A percentile compares a stretch with the other conserved stretches of the same genome.
phyloP scores from a whole-genome alignment of 345 rosid species.

The Corymbia maculata region DNA sequence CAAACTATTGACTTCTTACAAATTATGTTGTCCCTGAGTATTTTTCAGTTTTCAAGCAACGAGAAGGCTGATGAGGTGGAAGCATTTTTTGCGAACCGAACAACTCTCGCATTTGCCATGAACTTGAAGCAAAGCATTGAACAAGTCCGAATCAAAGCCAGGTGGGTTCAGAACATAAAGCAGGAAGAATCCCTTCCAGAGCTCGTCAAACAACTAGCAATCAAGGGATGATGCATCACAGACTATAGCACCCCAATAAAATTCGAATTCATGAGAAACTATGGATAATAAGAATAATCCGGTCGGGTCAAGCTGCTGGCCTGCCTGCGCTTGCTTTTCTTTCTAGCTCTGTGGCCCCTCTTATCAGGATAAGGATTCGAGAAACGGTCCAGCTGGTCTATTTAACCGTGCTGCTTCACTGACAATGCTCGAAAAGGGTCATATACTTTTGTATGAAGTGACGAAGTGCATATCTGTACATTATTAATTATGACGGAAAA shows the following conservation, averaged over 20 bases:
- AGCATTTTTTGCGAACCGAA: slow-evolving; percentile 10
- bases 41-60: slow-evolving; percentile 24
- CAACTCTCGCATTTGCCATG: slow-evolving; percentile 13
- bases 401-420: neutral
- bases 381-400: neutral
- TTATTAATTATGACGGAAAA: neutral
- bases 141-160: slow-evolving; percentile 30
- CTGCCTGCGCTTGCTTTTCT: neutral
- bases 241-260: neutral
- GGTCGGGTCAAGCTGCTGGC: neutral
- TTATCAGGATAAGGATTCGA: neutral
- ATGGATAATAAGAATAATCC: neutral
- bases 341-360: neutral
- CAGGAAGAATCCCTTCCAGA: slow-evolving; percentile 21
- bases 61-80: slow-evolving; percentile 34
- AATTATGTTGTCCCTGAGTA: neutral
- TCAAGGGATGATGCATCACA: neutral
- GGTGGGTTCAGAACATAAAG: slow-evolving; percentile 28
- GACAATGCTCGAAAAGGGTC: neutral
- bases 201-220: slow-evolving; percentile 12
- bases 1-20: neutral
- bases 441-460: neutral
- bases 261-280: neutral
- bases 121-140: slow-evolving; percentile 34
- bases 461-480: neutral